Percentiles rank a stretch among this genome's conserved stretches.
Conservation (phyloP, 257 asterid genomes). For the Penstemon davidsonii region DNA sequence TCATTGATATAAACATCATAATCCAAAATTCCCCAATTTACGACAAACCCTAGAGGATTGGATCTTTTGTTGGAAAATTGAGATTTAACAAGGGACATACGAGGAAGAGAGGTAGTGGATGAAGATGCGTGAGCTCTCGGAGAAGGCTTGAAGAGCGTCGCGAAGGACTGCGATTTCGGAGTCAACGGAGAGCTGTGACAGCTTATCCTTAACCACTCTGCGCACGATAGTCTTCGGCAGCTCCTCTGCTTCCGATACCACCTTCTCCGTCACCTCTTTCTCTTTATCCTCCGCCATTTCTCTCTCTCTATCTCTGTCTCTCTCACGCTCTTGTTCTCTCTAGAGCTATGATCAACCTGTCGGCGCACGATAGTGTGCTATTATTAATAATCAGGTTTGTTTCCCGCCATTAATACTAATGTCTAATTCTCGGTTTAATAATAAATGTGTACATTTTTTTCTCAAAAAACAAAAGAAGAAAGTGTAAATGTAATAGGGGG, state of each 20-base stretch:
- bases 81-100: constrained; percentile 39
- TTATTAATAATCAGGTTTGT: no score
- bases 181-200: constrained; percentile 68
- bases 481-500: no score
- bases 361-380: no score
- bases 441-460: no score
- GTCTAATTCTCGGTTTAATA: no score
- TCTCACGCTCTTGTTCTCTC: constrained; percentile 1
- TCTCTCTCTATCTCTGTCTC: constrained; percentile 23
- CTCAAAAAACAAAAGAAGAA: no score
- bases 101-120: constrained; percentile 86
- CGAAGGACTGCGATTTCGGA: constrained; percentile 68
- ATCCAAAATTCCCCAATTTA: no score
- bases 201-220: constrained; percentile 86
- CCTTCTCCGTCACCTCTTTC: constrained; percentile 42
- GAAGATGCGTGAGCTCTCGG: constrained; percentile 80
- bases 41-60: not conserved
- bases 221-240: constrained; percentile 92
- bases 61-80: not conserved
- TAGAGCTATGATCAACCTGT: not conserved
- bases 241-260: constrained; percentile 55
- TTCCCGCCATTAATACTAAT: not conserved
- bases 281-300: constrained; percentile 42
- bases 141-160: constrained; percentile 79
- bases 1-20: no score